Percentiles rank a stretch among this genome's conserved stretches.
Evolutionary conservation across 2,329 filamentous ascomycete species (phyloP).

Genomic region (Talaromyces sp.): DNA sequence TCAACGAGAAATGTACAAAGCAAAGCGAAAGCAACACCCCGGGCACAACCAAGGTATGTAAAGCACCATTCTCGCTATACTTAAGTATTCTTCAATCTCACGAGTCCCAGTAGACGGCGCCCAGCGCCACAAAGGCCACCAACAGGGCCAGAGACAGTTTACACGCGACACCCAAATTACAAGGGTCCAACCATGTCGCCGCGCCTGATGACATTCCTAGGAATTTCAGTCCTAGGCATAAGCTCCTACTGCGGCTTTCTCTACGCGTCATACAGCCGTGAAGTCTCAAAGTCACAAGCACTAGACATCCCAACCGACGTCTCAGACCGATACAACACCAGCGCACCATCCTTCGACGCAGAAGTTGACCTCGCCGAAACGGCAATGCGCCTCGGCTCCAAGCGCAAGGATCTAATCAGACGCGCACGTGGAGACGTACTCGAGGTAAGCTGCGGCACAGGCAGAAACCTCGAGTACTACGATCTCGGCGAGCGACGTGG

Average conservation of each 20-base stretch:
- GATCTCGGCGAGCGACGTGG: constrained; percentile 41
- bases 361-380: constrained; percentile 50
- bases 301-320: constrained; percentile 45
- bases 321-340: constrained; percentile 50
- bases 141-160: constrained; percentile 26
- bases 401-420: constrained; percentile 46
- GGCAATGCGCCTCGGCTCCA: constrained; percentile 44
- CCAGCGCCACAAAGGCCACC: constrained; percentile 19
- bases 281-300: constrained; percentile 35
- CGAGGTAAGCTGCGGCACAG: constrained; percentile 55
- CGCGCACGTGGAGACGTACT: constrained; percentile 51
- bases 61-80: background rate
- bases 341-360: constrained; percentile 48
- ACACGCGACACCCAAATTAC: constrained; percentile 16
- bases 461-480: constrained; percentile 52
- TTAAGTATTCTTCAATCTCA: background rate
- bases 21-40: constrained; percentile 11
- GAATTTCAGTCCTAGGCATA: constrained; percentile 43
- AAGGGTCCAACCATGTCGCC: constrained; percentile 29
- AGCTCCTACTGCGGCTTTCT: constrained; percentile 49
- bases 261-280: constrained; percentile 46
- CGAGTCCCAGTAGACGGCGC: background rate
- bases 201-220: constrained; percentile 40
- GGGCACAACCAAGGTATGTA: constrained; percentile 25
- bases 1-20: constrained; percentile 21